Evolutionary conservation across 1,284 basidiomycete species (phyloP), one percentile per base, ranked within the genome.

Genomic region (Pisolithus thermaeus): DNA sequence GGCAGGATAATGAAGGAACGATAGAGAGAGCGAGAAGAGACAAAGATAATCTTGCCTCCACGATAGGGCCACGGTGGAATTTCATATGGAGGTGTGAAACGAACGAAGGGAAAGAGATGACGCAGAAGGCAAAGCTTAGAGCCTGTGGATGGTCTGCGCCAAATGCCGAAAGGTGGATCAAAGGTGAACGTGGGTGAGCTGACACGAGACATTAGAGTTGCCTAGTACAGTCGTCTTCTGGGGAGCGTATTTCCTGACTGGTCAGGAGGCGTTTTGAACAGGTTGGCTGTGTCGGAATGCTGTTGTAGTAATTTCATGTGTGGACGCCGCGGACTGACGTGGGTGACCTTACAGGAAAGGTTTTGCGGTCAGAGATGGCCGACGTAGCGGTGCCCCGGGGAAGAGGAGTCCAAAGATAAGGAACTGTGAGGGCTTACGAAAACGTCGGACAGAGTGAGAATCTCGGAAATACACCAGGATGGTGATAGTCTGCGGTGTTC

Each of bases 251-350:
- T 42, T 49, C 25, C 27, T 49, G 47, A 30, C n/a, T 42, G 39
- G 36, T n/a, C n/a, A 12, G 7, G 30, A 8, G 27, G 44, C 44
- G 18, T 35, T 35, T 20, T 12, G 14, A 8, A 28, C 28, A 20
- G 20, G n/a, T 25, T 48, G 40, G 38, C 23, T 12, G 11, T 35
- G 32, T 35, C 5, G 32, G 32, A 35, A 16, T 35, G 32, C 32
- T 35, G 32, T 30, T 30, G 30, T 11, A 11, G 12, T 35, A 14
- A 2, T 22, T 28, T 48, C 40, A 12, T 18, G 32, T 23, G 14
- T 37, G 25, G 42, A 42, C 22, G 47, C 53, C 53, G 53, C 50
- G 53, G 53, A 52, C 30, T 47, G 47, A 40, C 47, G 51, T 52
- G 36, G 40, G 27, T 36, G 38, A 18, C 36, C 43, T 16, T 46